phyloP scores from a whole-genome alignment of 345 rosid species.

The Hibiscus tridactylites region DNA sequence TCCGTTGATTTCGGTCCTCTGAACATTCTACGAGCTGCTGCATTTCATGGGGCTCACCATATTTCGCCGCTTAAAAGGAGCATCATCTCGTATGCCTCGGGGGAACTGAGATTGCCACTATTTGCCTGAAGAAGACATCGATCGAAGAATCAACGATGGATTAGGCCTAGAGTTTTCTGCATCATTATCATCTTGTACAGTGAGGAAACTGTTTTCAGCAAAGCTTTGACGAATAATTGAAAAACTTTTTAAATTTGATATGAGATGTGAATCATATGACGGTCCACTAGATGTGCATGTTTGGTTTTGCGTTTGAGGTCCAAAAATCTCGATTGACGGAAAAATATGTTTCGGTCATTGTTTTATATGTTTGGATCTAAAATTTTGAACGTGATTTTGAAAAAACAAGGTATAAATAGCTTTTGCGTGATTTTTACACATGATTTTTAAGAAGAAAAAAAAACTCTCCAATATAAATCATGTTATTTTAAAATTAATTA shows the following conservation, averaged over 20 bases:
- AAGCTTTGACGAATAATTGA: neutral
- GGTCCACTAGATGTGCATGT: neutral
- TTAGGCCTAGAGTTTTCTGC: too few relatives aligned
- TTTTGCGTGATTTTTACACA: too few relatives aligned
- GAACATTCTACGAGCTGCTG: conserved; percentile 73
- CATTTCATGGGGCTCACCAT: conserved; percentile 67
- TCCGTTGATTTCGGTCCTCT: conserved; percentile 76
- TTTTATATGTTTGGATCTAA: too few relatives aligned
- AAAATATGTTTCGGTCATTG: too few relatives aligned
- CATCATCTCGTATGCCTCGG: conserved; percentile 80
- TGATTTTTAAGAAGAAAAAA: too few relatives aligned
- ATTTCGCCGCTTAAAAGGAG: conserved; percentile 71
- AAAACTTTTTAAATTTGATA: neutral
- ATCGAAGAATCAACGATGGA: neutral
- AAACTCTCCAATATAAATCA: too few relatives aligned
- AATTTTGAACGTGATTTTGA: too few relatives aligned
- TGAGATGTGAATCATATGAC: neutral
- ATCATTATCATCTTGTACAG: neutral
- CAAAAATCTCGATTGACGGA: too few relatives aligned
- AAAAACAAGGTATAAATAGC: too few relatives aligned
- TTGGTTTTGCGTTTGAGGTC: too few relatives aligned
- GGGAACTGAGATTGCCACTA: conserved; percentile 55
- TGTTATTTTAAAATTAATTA: too few relatives aligned
- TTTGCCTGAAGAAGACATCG: conserved; percentile 21
- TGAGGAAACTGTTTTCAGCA: neutral